Base-by-base conservation (phyloP, 2,329 filamentous ascomycete species). In the Pezicula carpinea region DNA sequence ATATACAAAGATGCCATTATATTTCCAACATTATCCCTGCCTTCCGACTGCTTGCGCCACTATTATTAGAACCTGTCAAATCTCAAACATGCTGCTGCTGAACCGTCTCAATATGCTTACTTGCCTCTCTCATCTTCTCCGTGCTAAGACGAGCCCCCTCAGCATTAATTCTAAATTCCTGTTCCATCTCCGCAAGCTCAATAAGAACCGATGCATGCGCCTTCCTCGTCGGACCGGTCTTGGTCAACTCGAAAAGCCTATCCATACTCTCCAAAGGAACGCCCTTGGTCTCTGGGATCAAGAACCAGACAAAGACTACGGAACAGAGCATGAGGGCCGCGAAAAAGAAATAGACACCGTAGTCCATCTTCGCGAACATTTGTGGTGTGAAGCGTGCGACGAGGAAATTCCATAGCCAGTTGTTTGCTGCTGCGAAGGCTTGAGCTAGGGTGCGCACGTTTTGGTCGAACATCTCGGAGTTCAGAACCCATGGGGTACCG, bases 401-500 rank as follows among this genome's bases (percentile, higher is more conserved):
- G 60, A 87, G 73, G 62, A 87, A 87, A 64, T 87, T 87, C 68
- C 70, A 64, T 52, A 65, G 64, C 85, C 85, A 89, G 65, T 89
- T 87, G 66, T 78, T 84, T 3, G 80, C 80, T 0, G 84, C 79
- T 0, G 86, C 86, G 32, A 76, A 84, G 8, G 86, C 85, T 60
- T 89, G 85, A 1, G 84, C 85, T 0, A 90, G 73, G 0, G 81
- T 79, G 44, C 83, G 75, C 14, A 81, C 80, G 66, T 83, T 84
- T 53, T 81, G 77, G 57, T 85, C 79, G 64, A 89, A 89, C 72
- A 90, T 89, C 64, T 90, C 85, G 0, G 75, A 75, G 69, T 87
- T 87, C 59, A 87, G 68, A 18, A 90, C 83, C 86, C 86, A 90
- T 0, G 85, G 85, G 0, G 82, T 86, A 2, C 83, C 83, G 60